Base-by-base conservation (phyloP, 371 early-diverging fungal species). In the Haplosporangium sp. region DNA sequence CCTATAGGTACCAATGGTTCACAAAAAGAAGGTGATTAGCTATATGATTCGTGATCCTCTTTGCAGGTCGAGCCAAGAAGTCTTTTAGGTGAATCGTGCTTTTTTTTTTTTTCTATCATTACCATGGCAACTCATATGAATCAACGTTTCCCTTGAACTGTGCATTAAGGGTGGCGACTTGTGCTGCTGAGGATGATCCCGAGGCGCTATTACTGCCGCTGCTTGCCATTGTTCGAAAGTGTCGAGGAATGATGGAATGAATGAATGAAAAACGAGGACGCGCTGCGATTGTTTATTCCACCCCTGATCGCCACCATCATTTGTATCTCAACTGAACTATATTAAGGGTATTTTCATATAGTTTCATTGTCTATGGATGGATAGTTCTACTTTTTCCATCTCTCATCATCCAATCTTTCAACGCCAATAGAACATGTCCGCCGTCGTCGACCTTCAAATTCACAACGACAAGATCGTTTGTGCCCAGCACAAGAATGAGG, bases 1-100 rank as follows among this genome's bases (percentile, higher is more conserved):
- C 98, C 97, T 91, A 58, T 14, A 13, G 18, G 20, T 29, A 23
- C 14, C 29, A 29, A 48, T 20, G 38, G 23, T 29, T 29, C 29
- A 29, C 4, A 4, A 29, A 29, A 3, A 38, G 10, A 53, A 23
- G 36, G 47, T 14, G n/a, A 18, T 43, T 13, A n/a, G 36, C 21
- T 6, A 6, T 62, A 23, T 54, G 38, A 36, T 63, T 59, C 37
- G 10, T n/a, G 12, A 20, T 37, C 21, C 21, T 29, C 29, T 29
- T 2, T 29, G 29, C 4, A 29, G 29, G 29, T 29, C 29, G 29
- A 29, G 29, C 4, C 29, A 29, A 29, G 2, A 29, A 4, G 29
- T 4, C 29, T 29, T 4, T 29, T 29, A 4, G 29, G 29, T 29
- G 29, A 29, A 29, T 29, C 48, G 40, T 29, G 18, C 21, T 57